Base-by-base conservation (phyloP, 352 stramenopile genomes). In the Phytophthora podocarpi region DNA sequence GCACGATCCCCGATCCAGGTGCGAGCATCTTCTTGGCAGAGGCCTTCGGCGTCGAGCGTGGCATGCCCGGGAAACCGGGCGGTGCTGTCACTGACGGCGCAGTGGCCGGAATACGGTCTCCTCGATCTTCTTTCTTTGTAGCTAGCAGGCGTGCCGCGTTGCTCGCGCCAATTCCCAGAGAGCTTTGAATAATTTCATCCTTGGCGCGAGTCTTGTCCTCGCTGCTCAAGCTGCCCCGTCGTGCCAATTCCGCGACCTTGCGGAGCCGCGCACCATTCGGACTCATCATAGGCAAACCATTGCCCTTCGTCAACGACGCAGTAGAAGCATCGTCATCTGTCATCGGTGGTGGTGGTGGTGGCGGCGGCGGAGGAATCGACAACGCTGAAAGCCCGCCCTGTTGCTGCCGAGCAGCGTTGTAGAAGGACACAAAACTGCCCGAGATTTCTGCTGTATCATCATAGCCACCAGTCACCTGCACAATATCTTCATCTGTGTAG, bases 161-260 rank as follows among this genome's bases (percentile, higher is more conserved):
- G 59, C 55, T 91, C 11, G 82, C 82, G 4, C 80, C 78, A 35
- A 91, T 83, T 11, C 82, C 82, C 18, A 94, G 51, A n/a, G 85
- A 94, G 69, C 73, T 92, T 54, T 94, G 85, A 61, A 94, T 94
- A 71, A 94, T 94, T 55, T 94, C 82, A 66, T 94, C 82, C 68
- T 94, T 94, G 6, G 74, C 82, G 16, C 83, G 83, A 11, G 80
- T 93, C 74, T 94, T 94, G 62, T 94, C 85, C 56, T 92, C 85
- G 35, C 30, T 91, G 61, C 85, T 94, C 20, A 94, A 60, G 36
- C 78, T 93, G 20, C 85, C 83, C n/a, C 78, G 78, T 39, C 85
- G 82, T 18, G 85, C 85, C 39, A 94, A 28, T 64, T 94, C 83
- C 2, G 85, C 85, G 3, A 93, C 85, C 52, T 94, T 94, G 18